phyloP scores from a whole-genome alignment of 2,329 filamentous ascomycete species.

The Cercospora zeae-maydis region DNA sequence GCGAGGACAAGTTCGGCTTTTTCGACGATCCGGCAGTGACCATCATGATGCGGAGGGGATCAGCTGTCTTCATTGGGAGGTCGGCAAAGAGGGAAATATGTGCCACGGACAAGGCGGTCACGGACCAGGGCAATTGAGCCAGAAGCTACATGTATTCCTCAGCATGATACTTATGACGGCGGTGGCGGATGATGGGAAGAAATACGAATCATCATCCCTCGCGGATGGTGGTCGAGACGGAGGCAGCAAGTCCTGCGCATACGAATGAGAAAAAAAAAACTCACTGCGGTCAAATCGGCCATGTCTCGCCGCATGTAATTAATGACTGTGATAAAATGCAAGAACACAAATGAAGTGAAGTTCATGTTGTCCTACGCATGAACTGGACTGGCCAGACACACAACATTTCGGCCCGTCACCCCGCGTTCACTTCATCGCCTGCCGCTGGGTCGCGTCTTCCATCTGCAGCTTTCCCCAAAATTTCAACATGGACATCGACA shows the following conservation, averaged over 20 bases:
- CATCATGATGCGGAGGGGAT: background rate
- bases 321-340: background rate
- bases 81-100: background rate
- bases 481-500: constrained; percentile 13
- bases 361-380: background rate
- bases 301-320: too few relatives aligned
- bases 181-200: too few relatives aligned
- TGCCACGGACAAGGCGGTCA: too few relatives aligned
- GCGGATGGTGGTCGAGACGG: too few relatives aligned
- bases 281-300: too few relatives aligned
- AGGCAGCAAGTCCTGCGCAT: too few relatives aligned
- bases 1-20: background rate
- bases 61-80: background rate
- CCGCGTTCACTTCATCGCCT: background rate
- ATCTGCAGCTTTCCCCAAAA: background rate
- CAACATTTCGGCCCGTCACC: background rate
- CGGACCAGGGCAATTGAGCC: too few relatives aligned
- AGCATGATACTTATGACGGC: too few relatives aligned
- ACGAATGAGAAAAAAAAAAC: too few relatives aligned
- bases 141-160: too few relatives aligned
- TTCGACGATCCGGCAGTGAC: background rate
- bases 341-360: background rate
- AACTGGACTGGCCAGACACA: too few relatives aligned
- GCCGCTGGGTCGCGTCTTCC: constrained; percentile 6
- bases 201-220: too few relatives aligned